phyloP scores from a whole-genome alignment of 331 rosid species.

The Prunus yedoensis region DNA sequence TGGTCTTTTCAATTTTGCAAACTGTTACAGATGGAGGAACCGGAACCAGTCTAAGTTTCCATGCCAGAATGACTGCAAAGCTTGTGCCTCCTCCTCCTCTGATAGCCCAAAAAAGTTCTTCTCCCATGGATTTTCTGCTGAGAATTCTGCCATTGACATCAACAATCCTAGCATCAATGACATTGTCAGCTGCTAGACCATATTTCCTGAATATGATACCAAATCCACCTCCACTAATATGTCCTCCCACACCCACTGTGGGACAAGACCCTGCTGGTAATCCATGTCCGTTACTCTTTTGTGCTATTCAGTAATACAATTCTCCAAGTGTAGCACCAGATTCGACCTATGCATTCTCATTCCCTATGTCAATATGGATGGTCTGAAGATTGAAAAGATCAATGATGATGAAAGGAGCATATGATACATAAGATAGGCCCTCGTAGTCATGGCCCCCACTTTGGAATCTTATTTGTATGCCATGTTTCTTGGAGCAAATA shows the following conservation, averaged over 20 bases:
- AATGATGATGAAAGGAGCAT: constrained; percentile 21
- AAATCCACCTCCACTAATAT: constrained; percentile 30
- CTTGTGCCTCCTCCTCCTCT: too few relatives aligned
- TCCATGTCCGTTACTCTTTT: constrained; percentile 18
- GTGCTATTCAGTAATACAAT: constrained; percentile 15
- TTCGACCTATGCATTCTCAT: too few relatives aligned
- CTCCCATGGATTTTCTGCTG: too few relatives aligned
- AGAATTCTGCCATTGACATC: too few relatives aligned
- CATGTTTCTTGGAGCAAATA: constrained; percentile 26
- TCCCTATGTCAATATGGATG: too few relatives aligned
- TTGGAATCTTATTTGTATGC: constrained; percentile 10
- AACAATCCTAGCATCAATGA: constrained; percentile 20
- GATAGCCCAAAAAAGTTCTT: too few relatives aligned
- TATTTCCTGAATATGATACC: constrained; percentile 28
- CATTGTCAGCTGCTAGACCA: constrained; percentile 32
- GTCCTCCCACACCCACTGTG: background rate
- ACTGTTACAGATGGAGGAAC: too few relatives aligned
- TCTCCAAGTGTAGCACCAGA: constrained; percentile 26
- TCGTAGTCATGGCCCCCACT: constrained; percentile 38
- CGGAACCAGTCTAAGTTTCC: too few relatives aligned
- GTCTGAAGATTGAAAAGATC: constrained; percentile 21
- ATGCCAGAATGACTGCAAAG: too few relatives aligned
- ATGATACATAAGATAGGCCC: constrained; percentile 30
- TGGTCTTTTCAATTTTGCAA: too few relatives aligned
- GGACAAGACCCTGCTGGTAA: constrained; percentile 33